Base-by-base conservation (phyloP, 768 basidiomycete species). In the Boletus pseudo-olivaceus region DNA sequence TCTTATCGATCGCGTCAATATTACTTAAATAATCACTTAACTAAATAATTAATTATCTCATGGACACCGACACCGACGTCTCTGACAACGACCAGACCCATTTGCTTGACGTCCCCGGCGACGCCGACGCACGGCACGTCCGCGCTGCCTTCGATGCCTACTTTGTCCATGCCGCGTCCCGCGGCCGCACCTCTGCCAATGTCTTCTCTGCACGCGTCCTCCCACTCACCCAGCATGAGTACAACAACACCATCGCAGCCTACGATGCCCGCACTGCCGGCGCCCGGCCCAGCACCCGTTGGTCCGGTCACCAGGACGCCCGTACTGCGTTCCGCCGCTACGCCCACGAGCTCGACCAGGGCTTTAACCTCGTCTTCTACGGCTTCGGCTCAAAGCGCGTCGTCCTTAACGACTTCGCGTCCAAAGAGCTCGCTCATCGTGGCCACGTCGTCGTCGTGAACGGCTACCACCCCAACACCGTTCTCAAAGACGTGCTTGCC, bases 361-460 rank as follows among this genome's bases (percentile, higher is more conserved):
- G 93, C 1, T 98, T 93, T 77, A 94, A 91, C 68, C 73, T 98
- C 41, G 70, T 95, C 19, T 85, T 92, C 69, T 92, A 93, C 63
- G 96, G 96, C 1, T 82, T 84, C 62, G 96, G 96, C 6, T 95
- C 92, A 19, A 99, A 99, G 68, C 78, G 91, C 51, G 68, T 65
- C 17, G 60, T 88, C 9, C 74, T 99, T 32, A 90, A 96, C 65
- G 74, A 81, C 20, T 90, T 97, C 52, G 92, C 88, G 1, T 73
- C 67, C 5, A 72, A 78, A 0, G 65, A 72, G 20, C 82, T 89
- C 57, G 70, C 80, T 7, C 80, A 75, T 49, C 69, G 65, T 1
- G 92, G 93, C 0, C 80, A 90, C 57, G 86, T 91, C 41, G 80
- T 92, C 51, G 76, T 94, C 20, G 80, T 85, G 26, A 90, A 96